Evolutionary conservation across 257 asterid species (phyloP), one percentile per base, ranked within the genome.

Genomic region (Eustoma russellianum): DNA sequence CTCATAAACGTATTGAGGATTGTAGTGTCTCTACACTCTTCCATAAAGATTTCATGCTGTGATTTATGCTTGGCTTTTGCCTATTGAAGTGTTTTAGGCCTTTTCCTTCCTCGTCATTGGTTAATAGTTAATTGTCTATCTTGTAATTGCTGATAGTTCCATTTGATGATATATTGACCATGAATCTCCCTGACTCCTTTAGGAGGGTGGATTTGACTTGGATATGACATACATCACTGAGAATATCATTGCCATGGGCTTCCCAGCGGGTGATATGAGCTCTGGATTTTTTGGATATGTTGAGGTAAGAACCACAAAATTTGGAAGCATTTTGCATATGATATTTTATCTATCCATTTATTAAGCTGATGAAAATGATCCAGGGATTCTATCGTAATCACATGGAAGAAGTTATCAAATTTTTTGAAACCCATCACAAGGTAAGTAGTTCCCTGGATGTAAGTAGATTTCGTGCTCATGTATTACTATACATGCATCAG

Each of bases 221-320:
- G 99, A 92, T 74, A 83, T 92, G 95, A 88, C 99, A 51, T 92
- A 92, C 80, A 85, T 92, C 81, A 92, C 97, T n/a, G 97, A 92
- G 83, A 92, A 92, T 78, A 83, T 92, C 64, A 92, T 92, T 64
- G 99, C 99, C 40, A 92, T 92, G 99, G 99, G 99, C 53, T 92
- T 92, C 69, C 97, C 99, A 56, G 97, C 99, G 66, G 99, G 99
- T 73, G 97, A 88, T 65, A 83, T 83, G 94, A 92, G 97, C 79
- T 92, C 97, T 70, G 99, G 99, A 2, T 80, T 88, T 62, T 85
- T 92, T 51, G 94, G 97, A 61, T 92, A 88, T 72, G 93, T 92
- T 65, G 99, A 92, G 97, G 99, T 85, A 70, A 63, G 57, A 55
- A 41, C 49, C 41, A 3, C 50, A 14, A 40, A 46, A 62, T 52